Evolutionary conservation across 73 alveolate genomes (phyloP).

Genomic region (Stentor coeruleus): DNA sequence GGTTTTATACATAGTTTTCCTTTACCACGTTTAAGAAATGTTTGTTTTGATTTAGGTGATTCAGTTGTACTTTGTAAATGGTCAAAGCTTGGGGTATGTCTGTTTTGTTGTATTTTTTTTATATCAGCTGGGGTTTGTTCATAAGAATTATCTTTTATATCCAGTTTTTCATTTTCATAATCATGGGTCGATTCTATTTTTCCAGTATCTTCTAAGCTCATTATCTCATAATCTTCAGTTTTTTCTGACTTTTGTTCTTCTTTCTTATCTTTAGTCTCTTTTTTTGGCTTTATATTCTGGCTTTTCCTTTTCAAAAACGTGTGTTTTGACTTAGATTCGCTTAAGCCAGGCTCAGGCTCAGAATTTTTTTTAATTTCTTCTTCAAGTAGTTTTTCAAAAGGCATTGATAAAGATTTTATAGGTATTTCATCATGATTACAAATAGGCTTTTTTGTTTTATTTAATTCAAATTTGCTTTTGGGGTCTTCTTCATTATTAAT

Average conservation of each 20-base stretch:
- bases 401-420: not conserved
- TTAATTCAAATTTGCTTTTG: too few relatives aligned
- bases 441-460: too few relatives aligned
- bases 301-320: constrained; percentile 19
- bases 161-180: not conserved
- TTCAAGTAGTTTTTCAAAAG: constrained; percentile 28
- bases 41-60: not conserved
- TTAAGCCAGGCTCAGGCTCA: not conserved
- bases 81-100: not conserved
- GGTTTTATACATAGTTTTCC: not conserved
- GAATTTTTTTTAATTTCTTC: not conserved
- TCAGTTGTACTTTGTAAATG: not conserved
- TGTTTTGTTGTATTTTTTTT: not conserved
- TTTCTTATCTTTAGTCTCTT: not conserved
- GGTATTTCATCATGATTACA: constrained; percentile 37
- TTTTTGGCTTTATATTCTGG: not conserved
- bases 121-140: not conserved
- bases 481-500: too few relatives aligned
- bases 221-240: not conserved
- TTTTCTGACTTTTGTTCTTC: not conserved
- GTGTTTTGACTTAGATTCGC: not conserved
- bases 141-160: not conserved
- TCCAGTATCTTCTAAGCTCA: not conserved
- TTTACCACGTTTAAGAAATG: constrained; percentile 13
- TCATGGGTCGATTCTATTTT: not conserved